These are phyloP conservation scores for Clathrus columnatus DNA, from an alignment of 768 basidiomycete genomes.

Conservation along the genomic window DNA sequence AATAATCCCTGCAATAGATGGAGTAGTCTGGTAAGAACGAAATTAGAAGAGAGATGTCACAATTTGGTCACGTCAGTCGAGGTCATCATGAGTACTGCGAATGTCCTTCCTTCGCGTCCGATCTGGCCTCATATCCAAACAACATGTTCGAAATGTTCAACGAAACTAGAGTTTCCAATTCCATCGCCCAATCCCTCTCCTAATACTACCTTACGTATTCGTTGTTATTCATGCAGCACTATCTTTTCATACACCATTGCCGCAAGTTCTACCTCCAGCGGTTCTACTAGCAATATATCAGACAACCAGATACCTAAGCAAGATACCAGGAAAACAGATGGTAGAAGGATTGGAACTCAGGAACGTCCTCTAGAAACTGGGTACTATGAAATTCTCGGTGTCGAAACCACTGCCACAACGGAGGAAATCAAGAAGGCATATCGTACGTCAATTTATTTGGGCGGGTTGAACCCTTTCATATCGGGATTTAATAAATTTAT, in stretches of 20 bases:
- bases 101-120: conserved; percentile 51
- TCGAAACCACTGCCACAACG: conserved; percentile 62
- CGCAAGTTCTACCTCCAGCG: conserved; percentile 6
- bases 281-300: background rate
- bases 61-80: no score
- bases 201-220: conserved; percentile 52
- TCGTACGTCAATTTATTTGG: conserved; percentile 39
- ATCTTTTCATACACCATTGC: conserved; percentile 38
- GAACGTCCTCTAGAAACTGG: conserved; percentile 80
- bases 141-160: conserved; percentile 48
- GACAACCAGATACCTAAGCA: conserved; percentile 13
- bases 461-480: background rate
- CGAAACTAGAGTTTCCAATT: conserved; percentile 57
- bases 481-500: background rate
- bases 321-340: conserved; percentile 27
- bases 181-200: conserved; percentile 49
- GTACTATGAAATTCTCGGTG: conserved; percentile 84
- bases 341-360: conserved; percentile 81
- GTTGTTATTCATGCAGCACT: conserved; percentile 60
- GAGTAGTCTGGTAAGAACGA: no score
- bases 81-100: conserved; percentile 3
- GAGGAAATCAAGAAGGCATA: conserved; percentile 92
- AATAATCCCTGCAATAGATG: no score
- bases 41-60: no score
- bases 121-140: conserved; percentile 59